These are phyloP conservation scores for Clonostachys rhizophaga DNA, from an alignment of 2,329 filamentous ascomycete species.

Conservation along the genomic window DNA sequence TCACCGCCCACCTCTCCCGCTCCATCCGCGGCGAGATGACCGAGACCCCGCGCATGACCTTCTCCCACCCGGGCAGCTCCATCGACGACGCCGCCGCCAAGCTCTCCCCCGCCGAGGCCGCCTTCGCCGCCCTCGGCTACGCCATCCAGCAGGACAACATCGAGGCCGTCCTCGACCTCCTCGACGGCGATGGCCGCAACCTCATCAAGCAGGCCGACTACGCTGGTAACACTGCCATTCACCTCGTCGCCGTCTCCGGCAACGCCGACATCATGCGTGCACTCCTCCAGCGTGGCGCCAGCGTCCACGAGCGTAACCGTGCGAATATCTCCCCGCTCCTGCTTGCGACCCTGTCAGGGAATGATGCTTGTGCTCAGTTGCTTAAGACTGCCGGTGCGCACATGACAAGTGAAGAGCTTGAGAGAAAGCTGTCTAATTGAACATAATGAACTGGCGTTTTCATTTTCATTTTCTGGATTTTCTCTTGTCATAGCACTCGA, in stretches of 20 bases:
- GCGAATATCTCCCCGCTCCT: constrained; percentile 64
- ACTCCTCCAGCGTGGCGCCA: constrained; percentile 57
- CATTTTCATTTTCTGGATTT: too few species aligned
- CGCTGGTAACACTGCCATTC: constrained; percentile 69
- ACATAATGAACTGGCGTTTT: too few species aligned
- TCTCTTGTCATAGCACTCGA: too few species aligned
- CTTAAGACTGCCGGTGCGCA: constrained; percentile 56
- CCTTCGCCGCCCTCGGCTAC: constrained; percentile 75
- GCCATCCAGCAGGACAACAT: constrained; percentile 71
- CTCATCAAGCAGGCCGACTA: constrained; percentile 75
- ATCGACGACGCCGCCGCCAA: constrained; percentile 34
- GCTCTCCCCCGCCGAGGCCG: constrained; percentile 48
- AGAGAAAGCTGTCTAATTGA: constrained; percentile 8
- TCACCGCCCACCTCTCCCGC: constrained; percentile 66
- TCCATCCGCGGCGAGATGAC: constrained; percentile 84
- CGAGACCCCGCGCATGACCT: constrained; percentile 66
- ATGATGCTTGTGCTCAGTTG: constrained; percentile 45
- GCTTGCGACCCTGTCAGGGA: constrained; percentile 54
- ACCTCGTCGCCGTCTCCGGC: constrained; percentile 52
- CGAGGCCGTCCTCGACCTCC: constrained; percentile 58
- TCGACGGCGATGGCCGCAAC: constrained; percentile 59
- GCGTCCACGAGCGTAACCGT: constrained; percentile 60
- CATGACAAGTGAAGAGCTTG: constrained; percentile 38
- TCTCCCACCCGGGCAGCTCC: constrained; percentile 65
- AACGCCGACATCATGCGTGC: constrained; percentile 51